These are phyloP conservation scores for Fusarium abutilonis DNA, from an alignment of 2,329 filamentous ascomycete genomes.

Conservation along the genomic window DNA sequence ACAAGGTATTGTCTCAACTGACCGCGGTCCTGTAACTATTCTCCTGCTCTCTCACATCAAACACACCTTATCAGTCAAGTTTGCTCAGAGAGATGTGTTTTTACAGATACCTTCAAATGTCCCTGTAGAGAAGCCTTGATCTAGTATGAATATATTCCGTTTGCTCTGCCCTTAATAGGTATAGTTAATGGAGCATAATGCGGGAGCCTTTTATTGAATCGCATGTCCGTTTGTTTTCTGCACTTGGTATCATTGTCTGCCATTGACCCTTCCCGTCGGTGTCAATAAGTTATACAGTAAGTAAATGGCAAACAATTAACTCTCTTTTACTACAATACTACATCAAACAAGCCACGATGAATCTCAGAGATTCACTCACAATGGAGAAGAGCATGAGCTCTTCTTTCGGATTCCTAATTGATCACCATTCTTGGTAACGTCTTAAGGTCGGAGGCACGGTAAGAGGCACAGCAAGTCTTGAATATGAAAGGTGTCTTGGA, in stretches of 20 bases:
- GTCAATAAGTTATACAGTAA: slow-evolving; percentile 11
- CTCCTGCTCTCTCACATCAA: background rate
- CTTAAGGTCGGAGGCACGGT: background rate
- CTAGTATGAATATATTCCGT: background rate
- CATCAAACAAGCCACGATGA: slow-evolving; percentile 1
- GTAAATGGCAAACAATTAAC: slow-evolving; percentile 11
- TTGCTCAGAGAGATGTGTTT: no score
- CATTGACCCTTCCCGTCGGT: slow-evolving; percentile 13
- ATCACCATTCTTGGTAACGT: background rate
- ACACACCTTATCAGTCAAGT: no score
- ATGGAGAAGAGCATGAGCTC: background rate
- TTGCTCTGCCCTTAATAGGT: background rate
- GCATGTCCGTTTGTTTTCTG: slow-evolving; percentile 1
- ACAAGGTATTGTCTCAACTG: background rate
- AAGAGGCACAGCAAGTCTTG: background rate
- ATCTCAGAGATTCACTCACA: background rate
- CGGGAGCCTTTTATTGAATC: background rate
- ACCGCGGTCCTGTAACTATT: background rate
- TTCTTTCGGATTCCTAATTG: background rate
- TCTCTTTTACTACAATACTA: background rate
- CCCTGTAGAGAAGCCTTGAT: no score
- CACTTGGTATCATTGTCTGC: background rate
- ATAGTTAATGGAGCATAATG: background rate
- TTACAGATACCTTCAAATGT: no score
- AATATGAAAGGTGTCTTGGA: no score